Base-by-base conservation (phyloP, 345 rosid genomes). In the Ceriops tagal region DNA sequence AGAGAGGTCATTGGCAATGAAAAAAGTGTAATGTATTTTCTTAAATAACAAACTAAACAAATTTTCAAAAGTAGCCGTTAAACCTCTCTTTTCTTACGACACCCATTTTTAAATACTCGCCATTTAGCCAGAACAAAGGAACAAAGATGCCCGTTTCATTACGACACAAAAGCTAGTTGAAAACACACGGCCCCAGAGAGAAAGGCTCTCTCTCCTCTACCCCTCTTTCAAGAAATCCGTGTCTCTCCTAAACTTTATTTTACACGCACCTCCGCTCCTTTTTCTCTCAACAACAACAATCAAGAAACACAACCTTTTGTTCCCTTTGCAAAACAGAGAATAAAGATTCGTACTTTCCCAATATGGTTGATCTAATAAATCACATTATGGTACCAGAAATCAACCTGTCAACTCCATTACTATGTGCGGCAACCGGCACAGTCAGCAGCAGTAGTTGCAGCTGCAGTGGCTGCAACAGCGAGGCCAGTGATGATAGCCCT, bases 41-140 rank as follows among this genome's bases (percentile, higher is more conserved):
- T 24, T 24, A 24, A 24, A 37, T 49, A 58, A 15, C 69, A 31
- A 65, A 22, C 70, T 7, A 49, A 13, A 61, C 37, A 61, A 61
- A 52, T 66, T 58, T 65, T 87, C 90, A 81, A 88, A 84, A 84
- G 77, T 92, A 89, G 89, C 98, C 96, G 98, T 89, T 88, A 66
- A 77, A 78, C 80, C 88, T 27, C 75, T 84, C 84, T 47, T 37
- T 70, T 21, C 5, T 21, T 55, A 32, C 68, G 53, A 71, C 49
- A 43, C 18, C 18, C 49, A 43, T 43, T 43, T 73, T 78, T 72
- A 78, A 79, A 77, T 67, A 58, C 66, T 61, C 21, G 19, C 21
- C 28, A 19, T 31, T 70, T 16, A 39, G 11, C 10, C 46, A 39
- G 4, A 43, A 15, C 49, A 43, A 11, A 1, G 5, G 3, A 13